Evolutionary conservation across 345 rosid genomes (phyloP), one percentile per base, ranked within the genome.

Genomic region (Alliaria petiolata): DNA sequence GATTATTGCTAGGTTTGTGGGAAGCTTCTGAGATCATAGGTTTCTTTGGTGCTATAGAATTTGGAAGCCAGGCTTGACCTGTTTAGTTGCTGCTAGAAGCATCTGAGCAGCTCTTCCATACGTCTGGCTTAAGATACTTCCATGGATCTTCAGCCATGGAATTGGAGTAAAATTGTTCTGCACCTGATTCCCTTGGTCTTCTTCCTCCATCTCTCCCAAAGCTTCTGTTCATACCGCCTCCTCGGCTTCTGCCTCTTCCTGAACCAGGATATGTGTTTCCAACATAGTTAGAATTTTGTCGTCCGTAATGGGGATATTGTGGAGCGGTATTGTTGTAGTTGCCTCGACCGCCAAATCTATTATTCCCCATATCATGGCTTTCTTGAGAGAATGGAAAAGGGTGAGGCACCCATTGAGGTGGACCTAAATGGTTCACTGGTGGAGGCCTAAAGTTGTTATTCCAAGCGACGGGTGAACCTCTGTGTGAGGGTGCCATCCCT

Each of bases 111-210:
- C 76, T 75, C 71, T 51, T 87, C 98, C 93, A 89, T 34, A 78
- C 2, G 65, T 80, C 75, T 65, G 96, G 97, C 55, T 81, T 62
- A 22, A 93, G 52, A 68, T 75, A 28, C 76, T 80, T 70, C 97
- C 97, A 93, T 17, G 98, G 98, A 64, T 93, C 89, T 70, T 84
- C 88, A 61, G 84, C 65, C 98, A 93, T 93, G 61, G 97, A 93
- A 49, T 74, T 80, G 43, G 83, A 66, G 51, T 78, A 89, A 70
- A 85, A 86, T 36, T 69, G 20, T 65, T 83, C 81, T 4, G 85
- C 90, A 64, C 80, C 80, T 26, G 11, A 53, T 47, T 61, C 65
- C 51, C 69, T 57, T 71, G 26, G 77, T 63, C 43, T 33, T 70
- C 88, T 78, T 72, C 90, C 83, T 16, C 84, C 85, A 63, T 79